Conservation (phyloP, 2,329 filamentous ascomycete genomes). For the Myrmaecium sp. region DNA sequence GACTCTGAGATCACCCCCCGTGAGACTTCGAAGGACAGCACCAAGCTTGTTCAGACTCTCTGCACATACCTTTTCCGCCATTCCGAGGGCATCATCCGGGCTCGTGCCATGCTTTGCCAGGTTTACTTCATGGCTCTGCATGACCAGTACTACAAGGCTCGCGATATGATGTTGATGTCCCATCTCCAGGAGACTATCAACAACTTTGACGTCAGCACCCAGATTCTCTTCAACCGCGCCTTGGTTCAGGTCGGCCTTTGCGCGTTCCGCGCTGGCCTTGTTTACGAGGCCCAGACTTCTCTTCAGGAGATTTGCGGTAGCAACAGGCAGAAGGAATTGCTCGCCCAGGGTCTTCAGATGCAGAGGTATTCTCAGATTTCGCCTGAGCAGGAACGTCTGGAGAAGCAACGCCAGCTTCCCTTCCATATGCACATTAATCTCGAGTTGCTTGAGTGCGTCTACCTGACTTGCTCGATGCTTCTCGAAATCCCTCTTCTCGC, state of each 20-base stretch:
- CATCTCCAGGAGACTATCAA: slow-evolving; percentile 94
- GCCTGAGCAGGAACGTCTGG: slow-evolving; percentile 90
- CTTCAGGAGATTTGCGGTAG: slow-evolving; percentile 97
- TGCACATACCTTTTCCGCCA: slow-evolving; percentile 91
- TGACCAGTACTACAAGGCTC: slow-evolving; percentile 93
- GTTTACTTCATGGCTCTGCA: slow-evolving; percentile 97
- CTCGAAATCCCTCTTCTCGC: slow-evolving; percentile 94
- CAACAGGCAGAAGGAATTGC: slow-evolving; percentile 90
- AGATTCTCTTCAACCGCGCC: slow-evolving; percentile 97
- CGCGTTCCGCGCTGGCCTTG: slow-evolving; percentile 88
- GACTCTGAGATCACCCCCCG: slow-evolving; percentile 73
- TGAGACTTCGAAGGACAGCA: slow-evolving; percentile 47
- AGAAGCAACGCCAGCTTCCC: slow-evolving; percentile 91
- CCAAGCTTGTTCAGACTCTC: slow-evolving; percentile 64
- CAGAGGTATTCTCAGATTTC: slow-evolving; percentile 93
- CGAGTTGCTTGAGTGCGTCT: slow-evolving; percentile 93
- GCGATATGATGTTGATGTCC: slow-evolving; percentile 99
- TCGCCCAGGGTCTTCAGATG: slow-evolving; percentile 96
- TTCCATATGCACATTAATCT: slow-evolving; percentile 99
- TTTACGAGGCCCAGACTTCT: slow-evolving; percentile 95
- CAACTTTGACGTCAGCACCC: slow-evolving; percentile 91
- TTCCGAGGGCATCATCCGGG: slow-evolving; percentile 90
- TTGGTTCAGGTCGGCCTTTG: slow-evolving; percentile 96
- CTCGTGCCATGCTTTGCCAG: slow-evolving; percentile 93
- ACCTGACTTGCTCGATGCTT: slow-evolving; percentile 98